Evolutionary conservation across 768 basidiomycete genomes (phyloP).

Genomic region (Lactifluus echinatus): DNA sequence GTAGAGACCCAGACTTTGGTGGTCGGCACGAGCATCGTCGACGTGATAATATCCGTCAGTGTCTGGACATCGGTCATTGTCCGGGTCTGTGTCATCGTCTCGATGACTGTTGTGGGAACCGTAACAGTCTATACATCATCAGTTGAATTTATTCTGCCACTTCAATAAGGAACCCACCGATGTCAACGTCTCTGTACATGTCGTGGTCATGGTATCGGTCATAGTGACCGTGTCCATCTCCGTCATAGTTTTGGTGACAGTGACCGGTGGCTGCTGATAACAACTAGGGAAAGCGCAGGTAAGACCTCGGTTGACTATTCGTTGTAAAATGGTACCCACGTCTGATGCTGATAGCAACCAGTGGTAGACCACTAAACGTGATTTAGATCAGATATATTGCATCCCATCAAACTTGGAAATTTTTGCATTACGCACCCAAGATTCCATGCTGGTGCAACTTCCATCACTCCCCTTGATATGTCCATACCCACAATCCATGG

Average conservation of each 20-base stretch:
- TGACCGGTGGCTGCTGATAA: constrained; percentile 30
- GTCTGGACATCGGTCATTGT: constrained; percentile 20
- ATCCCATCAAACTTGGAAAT: not conserved
- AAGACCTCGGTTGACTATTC: not conserved
- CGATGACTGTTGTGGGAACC: constrained; percentile 16
- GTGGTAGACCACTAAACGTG: constrained; percentile 2
- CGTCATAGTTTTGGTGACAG: constrained; percentile 33
- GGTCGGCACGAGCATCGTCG: constrained; percentile 48
- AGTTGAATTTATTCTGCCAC: not conserved
- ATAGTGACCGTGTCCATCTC: constrained; percentile 35
- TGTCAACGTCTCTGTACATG: constrained; percentile 25
- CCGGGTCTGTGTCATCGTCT: constrained; percentile 20
- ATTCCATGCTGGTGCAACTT: constrained; percentile 38
- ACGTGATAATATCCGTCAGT: constrained; percentile 31
- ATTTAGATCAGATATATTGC: not conserved
- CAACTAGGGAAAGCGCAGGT: constrained; percentile 8
- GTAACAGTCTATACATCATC: constrained; percentile 7
- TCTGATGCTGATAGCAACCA: constrained; percentile 10
- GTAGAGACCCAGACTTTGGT: constrained; percentile 54
- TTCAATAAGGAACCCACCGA: constrained; percentile 8
- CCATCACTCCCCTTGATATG: constrained; percentile 49
- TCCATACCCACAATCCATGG: constrained; percentile 64
- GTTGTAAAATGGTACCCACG: not conserved
- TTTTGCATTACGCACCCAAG: constrained; percentile 47
- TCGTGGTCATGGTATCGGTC: constrained; percentile 23